Evolutionary conservation across 2,329 filamentous ascomycete genomes (phyloP).

Genomic region (Decorospora gaudefroyi): DNA sequence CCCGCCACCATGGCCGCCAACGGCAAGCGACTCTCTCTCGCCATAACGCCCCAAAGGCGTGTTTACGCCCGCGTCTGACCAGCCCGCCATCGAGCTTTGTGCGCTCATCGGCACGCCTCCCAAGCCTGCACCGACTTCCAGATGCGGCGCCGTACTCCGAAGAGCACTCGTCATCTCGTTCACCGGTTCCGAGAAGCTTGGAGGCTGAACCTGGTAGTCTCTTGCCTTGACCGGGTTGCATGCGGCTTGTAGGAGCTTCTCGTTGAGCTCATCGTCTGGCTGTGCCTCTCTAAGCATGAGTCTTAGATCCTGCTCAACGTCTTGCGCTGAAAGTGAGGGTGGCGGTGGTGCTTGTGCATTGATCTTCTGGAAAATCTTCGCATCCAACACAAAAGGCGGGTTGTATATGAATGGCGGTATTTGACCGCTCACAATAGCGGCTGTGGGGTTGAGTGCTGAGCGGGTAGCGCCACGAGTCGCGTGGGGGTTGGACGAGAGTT

Average conservation of each 20-base stretch:
- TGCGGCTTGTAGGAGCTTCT: conserved; percentile 45
- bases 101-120: conserved; percentile 49
- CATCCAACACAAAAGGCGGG: conserved; percentile 51
- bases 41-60: conserved; percentile 45
- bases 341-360: conserved; percentile 56
- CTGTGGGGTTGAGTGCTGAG: conserved; percentile 59
- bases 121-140: conserved; percentile 37
- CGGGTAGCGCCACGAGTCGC: conserved; percentile 57
- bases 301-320: conserved; percentile 56
- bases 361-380: conserved; percentile 52
- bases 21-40: conserved; percentile 26
- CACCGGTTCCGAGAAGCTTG: conserved; percentile 36
- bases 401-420: conserved; percentile 50
- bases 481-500: conserved; percentile 62
- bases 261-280: conserved; percentile 47
- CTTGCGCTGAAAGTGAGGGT: conserved; percentile 49
- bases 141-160: conserved; percentile 36
- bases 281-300: conserved; percentile 51
- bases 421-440: conserved; percentile 50
- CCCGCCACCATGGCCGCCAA: conserved; percentile 33
- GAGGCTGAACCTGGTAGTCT: conserved; percentile 44
- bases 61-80: conserved; percentile 44
- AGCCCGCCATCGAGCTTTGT: conserved; percentile 46
- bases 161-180: conserved; percentile 43
- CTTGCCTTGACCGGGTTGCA: conserved; percentile 41